phyloP scores from a whole-genome alignment of 2,329 filamentous ascomycete species.

The Penicillium sp. region DNA sequence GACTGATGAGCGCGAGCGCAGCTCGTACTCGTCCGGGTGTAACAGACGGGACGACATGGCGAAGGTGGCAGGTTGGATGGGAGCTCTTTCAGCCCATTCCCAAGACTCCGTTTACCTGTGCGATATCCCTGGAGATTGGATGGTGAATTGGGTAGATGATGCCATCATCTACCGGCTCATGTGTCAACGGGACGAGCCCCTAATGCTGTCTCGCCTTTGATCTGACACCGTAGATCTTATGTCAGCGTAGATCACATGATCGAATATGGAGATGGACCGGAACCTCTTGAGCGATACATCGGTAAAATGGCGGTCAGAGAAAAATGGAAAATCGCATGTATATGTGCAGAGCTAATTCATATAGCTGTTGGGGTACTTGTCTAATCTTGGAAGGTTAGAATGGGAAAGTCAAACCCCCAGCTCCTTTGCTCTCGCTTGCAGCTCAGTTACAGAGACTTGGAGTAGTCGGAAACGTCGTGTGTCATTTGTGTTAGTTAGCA shows the following conservation, averaged over 20 bases:
- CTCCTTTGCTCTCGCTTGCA: no score
- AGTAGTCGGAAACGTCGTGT: no score
- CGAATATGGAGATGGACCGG: no score
- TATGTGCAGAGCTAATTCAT: no score
- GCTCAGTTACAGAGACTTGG: no score
- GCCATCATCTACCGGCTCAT: background rate
- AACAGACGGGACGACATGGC: constrained; percentile 38
- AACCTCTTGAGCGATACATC: no score
- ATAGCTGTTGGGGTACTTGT: no score
- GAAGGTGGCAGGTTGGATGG: background rate
- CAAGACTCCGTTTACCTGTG: background rate
- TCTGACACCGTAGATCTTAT: background rate
- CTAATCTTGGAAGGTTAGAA: no score
- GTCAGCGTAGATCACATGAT: background rate
- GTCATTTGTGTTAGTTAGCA: no score
- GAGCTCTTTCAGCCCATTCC: background rate
- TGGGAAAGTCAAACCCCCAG: no score
- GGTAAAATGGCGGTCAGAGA: no score
- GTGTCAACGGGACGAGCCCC: background rate
- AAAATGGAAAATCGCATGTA: no score
- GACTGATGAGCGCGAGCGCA: constrained; percentile 37
- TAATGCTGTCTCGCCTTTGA: background rate
- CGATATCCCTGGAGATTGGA: background rate
- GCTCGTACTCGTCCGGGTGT: constrained; percentile 42
- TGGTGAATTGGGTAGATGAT: background rate